Percentiles rank a stretch among this genome's conserved stretches.
These are phyloP conservation scores for Claviceps cyperi DNA, from an alignment of 2,329 filamentous ascomycete species.

Conservation along the genomic window DNA sequence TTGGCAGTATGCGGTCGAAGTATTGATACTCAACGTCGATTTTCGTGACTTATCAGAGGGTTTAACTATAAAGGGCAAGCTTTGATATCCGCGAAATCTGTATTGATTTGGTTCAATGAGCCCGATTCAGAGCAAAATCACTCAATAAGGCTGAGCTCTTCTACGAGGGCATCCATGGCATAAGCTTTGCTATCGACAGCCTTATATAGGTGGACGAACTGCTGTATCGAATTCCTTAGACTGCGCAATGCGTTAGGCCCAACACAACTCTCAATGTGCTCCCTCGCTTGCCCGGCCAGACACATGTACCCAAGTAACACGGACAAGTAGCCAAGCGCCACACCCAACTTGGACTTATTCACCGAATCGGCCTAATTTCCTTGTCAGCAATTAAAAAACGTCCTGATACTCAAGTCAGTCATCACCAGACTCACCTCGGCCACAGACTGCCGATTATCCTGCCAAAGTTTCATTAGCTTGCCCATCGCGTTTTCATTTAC, in stretches of 20 bases:
- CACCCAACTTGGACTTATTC: conserved; percentile 64
- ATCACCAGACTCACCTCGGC: conserved; percentile 45
- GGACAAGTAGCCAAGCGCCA: conserved; percentile 74
- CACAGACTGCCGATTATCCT: conserved; percentile 49
- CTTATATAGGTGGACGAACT: conserved; percentile 38
- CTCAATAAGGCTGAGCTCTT: conserved; percentile 16
- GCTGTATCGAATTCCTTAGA: conserved; percentile 36
- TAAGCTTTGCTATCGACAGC: conserved; percentile 30
- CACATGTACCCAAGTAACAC: conserved; percentile 74
- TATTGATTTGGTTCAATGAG: not conserved
- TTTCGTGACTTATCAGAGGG: not conserved
- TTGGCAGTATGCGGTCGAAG: not conserved
- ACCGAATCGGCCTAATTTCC: conserved; percentile 47
- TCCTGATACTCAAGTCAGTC: not conserved
- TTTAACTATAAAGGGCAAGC: not conserved
- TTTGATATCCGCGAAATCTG: too few relatives aligned
- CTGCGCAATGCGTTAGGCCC: conserved; percentile 28
- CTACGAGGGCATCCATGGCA: conserved; percentile 24
- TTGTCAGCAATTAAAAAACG: not conserved
- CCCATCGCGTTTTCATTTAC: conserved; percentile 32
- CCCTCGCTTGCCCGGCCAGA: conserved; percentile 33
- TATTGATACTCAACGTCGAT: not conserved
- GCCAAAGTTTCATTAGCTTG: conserved; percentile 48
- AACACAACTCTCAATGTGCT: conserved; percentile 27
- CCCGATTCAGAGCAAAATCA: not conserved